Evolutionary conservation across 441 rosid genomes (phyloP).

Genomic region (Hura crepitans): DNA sequence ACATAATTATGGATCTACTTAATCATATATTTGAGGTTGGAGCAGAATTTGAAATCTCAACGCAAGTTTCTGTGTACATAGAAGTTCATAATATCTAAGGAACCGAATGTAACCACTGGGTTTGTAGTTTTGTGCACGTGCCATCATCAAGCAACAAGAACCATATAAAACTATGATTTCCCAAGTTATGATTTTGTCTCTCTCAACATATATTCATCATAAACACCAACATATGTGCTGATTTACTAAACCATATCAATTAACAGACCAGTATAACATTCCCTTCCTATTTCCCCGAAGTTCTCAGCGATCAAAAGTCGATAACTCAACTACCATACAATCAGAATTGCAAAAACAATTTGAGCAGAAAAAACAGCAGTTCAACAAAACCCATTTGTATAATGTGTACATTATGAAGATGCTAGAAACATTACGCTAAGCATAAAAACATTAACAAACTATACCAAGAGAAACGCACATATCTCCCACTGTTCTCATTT

Average conservation of each 20-base stretch:
- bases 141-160: background rate
- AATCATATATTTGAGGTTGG: background rate
- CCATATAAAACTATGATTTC: background rate
- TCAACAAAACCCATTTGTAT: background rate
- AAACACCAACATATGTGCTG: background rate
- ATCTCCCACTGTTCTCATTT: background rate
- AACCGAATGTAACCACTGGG: background rate
- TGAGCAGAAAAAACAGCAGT: background rate
- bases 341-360: background rate
- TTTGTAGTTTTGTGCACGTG: background rate
- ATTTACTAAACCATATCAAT: background rate
- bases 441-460: background rate
- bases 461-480: background rate
- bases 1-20: slow-evolving; percentile 1
- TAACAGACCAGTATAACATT: background rate
- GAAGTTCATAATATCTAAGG: background rate
- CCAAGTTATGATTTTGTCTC: background rate
- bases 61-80: background rate
- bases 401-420: background rate
- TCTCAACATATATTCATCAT: background rate
- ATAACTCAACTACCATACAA: background rate
- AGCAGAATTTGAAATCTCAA: background rate
- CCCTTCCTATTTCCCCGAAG: background rate
- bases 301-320: slow-evolving; percentile 6
- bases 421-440: background rate